Evolutionary conservation across 176 grass and related monocot species (phyloP), one percentile per base, ranked within the genome.

Genomic region (Otatea glauca): DNA sequence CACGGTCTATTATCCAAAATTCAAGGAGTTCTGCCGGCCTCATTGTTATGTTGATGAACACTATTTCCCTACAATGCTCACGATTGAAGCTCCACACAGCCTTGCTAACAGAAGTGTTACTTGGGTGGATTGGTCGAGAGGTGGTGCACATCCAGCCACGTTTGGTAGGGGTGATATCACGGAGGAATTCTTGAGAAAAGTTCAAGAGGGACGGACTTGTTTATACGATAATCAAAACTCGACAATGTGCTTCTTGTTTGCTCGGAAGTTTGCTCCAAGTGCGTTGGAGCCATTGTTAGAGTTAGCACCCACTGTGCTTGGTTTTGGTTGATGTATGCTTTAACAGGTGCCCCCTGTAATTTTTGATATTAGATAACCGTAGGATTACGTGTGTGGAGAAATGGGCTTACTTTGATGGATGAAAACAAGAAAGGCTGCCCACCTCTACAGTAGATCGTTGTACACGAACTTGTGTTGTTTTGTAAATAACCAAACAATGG

Each of bases 41-140:
- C 54, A 80, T 82, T 96, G 93, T 81, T 99, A 99, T 38, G 93
- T 99, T 4, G 97, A 96, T 38, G 97, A 99, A 32, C 97, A 99
- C 68, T 99, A 99, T 80, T 99, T 99, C 77, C 92, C 93, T 29
- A 99, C 93, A 23, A 91, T 96, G 89, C 88, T 99, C 43, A 86
- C 76, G 4, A 96, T 99, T 75, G 91, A 96, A 92, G 86, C 90
- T 12, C 93, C 97, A 0, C 82, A 89, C 10, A 82, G 80, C 70
- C 81, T 99, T 49, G 92, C 97, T 14, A 96, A 99, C 56, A 94
- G 97, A 77, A 99, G 92, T 53, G 48, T 99, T 60, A 92, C 90
- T 38, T 99, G 89, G 89, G 93, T 99, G 5, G 97, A 99, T 77
- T 99, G 97, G 93, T 99, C 92, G 1, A 94, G 97, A 88, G 97